Evolutionary conservation across 257 asterid genomes (phyloP).

Genomic region (Plantago ovata): DNA sequence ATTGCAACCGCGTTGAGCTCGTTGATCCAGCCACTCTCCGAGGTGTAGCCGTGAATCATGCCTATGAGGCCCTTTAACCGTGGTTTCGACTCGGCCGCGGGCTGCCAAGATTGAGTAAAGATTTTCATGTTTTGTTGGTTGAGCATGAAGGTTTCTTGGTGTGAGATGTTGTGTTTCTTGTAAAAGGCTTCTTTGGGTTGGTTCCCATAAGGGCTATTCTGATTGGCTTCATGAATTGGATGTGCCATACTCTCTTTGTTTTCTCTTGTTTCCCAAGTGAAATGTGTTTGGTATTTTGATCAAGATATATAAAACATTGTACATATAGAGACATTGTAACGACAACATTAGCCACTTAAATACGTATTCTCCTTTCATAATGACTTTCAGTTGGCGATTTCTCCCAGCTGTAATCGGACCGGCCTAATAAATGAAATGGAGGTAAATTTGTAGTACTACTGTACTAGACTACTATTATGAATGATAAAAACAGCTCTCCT

Average conservation of each 20-base stretch:
- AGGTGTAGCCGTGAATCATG: slow-evolving; percentile 83
- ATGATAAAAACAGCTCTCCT: too few relatives aligned
- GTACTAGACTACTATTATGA: too few relatives aligned
- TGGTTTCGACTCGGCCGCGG: slow-evolving; percentile 10
- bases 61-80: slow-evolving; percentile 46
- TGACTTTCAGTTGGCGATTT: not conserved
- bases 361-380: not conserved
- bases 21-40: slow-evolving; percentile 74
- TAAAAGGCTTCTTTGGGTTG: slow-evolving; percentile 50
- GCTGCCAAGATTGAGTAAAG: slow-evolving; percentile 79
- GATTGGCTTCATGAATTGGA: slow-evolving; percentile 74
- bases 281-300: not conserved
- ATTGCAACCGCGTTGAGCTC: slow-evolving; percentile 75
- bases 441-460: not conserved
- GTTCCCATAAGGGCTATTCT: slow-evolving; percentile 75
- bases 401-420: slow-evolving; percentile 5
- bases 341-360: not conserved
- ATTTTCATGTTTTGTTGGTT: slow-evolving; percentile 49
- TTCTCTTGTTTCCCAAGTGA: too few relatives aligned
- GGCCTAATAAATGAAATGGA: not conserved
- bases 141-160: slow-evolving; percentile 49
- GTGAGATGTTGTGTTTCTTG: slow-evolving; percentile 56
- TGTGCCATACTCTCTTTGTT: slow-evolving; percentile 30
- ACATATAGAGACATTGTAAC: not conserved
- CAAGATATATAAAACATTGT: not conserved